phyloP scores from a whole-genome alignment of 2,329 filamentous ascomycete genomes.

The Colletotrichum sp. region DNA sequence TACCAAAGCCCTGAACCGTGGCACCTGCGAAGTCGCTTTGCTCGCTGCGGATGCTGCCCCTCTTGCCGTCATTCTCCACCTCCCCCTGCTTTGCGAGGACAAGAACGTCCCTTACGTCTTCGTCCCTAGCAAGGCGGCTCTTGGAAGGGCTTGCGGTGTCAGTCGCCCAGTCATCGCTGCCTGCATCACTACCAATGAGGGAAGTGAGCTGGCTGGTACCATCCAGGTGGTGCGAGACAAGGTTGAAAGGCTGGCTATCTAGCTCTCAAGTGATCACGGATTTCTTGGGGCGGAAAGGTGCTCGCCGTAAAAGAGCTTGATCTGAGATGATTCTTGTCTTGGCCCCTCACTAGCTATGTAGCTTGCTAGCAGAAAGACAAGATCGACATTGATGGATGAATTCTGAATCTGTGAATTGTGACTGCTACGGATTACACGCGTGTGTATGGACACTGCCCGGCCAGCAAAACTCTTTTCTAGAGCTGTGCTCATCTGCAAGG shows the following conservation, averaged over 20 bases:
- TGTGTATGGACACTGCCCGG: no score
- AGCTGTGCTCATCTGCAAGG: no score
- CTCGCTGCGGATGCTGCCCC: constrained; percentile 88
- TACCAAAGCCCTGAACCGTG: constrained; percentile 89
- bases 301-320: neutral
- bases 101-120: constrained; percentile 72
- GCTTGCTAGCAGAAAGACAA: neutral
- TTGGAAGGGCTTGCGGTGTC: constrained; percentile 89
- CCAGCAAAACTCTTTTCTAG: no score
- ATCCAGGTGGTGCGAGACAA: constrained; percentile 91
- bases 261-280: constrained; percentile 39
- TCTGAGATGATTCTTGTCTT: neutral
- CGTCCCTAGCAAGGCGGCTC: constrained; percentile 78
- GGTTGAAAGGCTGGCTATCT: constrained; percentile 94
- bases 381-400: neutral
- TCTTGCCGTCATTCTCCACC: constrained; percentile 84
- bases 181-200: constrained; percentile 90
- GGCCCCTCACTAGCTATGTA: neutral
- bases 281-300: neutral
- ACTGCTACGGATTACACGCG: neutral
- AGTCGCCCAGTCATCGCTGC: constrained; percentile 84
- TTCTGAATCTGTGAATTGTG: neutral
- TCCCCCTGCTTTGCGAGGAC: constrained; percentile 87
- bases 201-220: constrained; percentile 83
- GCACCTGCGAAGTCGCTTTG: constrained; percentile 86